These are phyloP conservation scores for Arctium minus DNA, from an alignment of 129 eudicot genomes.

Conservation along the genomic window DNA sequence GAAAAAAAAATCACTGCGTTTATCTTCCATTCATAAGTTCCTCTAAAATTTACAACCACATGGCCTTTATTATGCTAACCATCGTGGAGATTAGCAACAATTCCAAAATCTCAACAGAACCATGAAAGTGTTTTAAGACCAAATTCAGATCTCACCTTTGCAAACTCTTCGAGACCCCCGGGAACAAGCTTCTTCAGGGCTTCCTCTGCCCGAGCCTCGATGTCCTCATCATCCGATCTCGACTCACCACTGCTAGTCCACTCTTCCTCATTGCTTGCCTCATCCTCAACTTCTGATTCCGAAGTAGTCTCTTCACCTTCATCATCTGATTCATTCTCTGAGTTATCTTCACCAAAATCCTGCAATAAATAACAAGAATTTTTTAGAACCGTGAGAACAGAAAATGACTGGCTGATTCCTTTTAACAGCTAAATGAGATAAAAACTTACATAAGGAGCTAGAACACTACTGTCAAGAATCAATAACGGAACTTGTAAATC, in stretches of 20 bases:
- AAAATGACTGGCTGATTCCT: neutral
- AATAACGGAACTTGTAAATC: conserved; percentile 84
- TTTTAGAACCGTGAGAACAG: neutral
- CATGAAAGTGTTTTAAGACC: neutral
- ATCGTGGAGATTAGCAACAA: too few species aligned
- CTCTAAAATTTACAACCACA: too few species aligned
- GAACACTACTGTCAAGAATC: conserved; percentile 85
- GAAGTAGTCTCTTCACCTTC: conserved; percentile 69
- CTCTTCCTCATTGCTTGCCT: conserved; percentile 74
- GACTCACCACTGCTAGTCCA: conserved; percentile 67
- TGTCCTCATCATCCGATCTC: conserved; percentile 64
- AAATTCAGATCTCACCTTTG: conserved; percentile 45
- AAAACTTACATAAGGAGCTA: conserved; percentile 84
- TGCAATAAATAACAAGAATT: conserved; percentile 15
- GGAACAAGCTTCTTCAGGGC: conserved; percentile 77
- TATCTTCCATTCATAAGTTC: too few species aligned
- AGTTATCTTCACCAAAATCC: conserved; percentile 75
- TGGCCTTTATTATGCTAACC: too few species aligned
- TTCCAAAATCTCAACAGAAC: too few species aligned
- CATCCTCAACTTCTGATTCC: conserved; percentile 75
- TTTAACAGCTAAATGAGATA: neutral
- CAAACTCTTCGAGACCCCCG: conserved; percentile 68
- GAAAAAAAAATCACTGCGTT: too few species aligned
- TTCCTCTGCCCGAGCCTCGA: conserved; percentile 58
- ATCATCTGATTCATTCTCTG: conserved; percentile 75